phyloP scores from a whole-genome alignment of 768 basidiomycete species.

The Hygrocybe punicea region DNA sequence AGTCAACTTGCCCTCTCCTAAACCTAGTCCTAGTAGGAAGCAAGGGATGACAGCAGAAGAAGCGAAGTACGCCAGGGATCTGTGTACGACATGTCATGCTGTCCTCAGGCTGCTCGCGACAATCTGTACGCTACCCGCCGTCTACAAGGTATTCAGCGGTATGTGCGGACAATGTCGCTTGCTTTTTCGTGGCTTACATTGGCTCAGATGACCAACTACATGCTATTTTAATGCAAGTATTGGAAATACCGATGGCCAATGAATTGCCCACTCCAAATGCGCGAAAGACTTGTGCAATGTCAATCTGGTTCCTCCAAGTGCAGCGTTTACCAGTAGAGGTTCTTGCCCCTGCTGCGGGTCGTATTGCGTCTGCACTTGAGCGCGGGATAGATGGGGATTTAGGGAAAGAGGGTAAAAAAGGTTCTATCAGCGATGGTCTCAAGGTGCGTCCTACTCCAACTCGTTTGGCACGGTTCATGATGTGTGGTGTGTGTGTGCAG shows the following conservation, averaged over 20 bases:
- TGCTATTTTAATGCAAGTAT: slow-evolving; percentile 56
- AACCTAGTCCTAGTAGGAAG: slow-evolving; percentile 55
- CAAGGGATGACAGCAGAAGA: slow-evolving; percentile 74
- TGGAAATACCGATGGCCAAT: slow-evolving; percentile 69
- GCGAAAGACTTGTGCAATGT: slow-evolving; percentile 79
- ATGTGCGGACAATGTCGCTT: slow-evolving; percentile 8
- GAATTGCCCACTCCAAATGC: slow-evolving; percentile 76
- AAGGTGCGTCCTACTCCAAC: slow-evolving; percentile 43
- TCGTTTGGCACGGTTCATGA: slow-evolving; percentile 9
- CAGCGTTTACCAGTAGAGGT: slow-evolving; percentile 65
- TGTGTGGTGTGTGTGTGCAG: slow-evolving; percentile 33
- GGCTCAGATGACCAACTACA: slow-evolving; percentile 55
- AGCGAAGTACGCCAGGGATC: slow-evolving; percentile 74
- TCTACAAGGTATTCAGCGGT: slow-evolving; percentile 65
- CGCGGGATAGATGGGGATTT: slow-evolving; percentile 81
- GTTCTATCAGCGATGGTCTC: slow-evolving; percentile 71
- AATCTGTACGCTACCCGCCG: slow-evolving; percentile 56
- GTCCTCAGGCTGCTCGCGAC: slow-evolving; percentile 64
- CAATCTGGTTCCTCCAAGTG: slow-evolving; percentile 69
- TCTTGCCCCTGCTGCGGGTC: slow-evolving; percentile 57
- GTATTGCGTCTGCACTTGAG: slow-evolving; percentile 67
- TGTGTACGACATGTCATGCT: slow-evolving; percentile 69
- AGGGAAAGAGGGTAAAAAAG: slow-evolving; percentile 87
- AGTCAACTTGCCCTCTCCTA: slow-evolving; percentile 60
- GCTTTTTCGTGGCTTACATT: slow-evolving; percentile 9